Conservation (phyloP, 169 alveolate species). For the Pseudocohnilembus persalinus region DNA sequence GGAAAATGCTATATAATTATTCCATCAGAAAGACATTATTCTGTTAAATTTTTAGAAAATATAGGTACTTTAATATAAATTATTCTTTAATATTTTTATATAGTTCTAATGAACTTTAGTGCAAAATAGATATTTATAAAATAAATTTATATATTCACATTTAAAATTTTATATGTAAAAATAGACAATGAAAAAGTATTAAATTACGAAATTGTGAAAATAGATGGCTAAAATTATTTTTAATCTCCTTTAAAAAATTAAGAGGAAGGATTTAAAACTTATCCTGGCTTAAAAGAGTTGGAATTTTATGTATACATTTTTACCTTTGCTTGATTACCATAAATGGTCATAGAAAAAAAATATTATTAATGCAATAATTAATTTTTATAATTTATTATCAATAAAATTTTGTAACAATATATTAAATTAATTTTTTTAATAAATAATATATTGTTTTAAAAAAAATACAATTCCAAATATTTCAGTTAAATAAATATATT, state of each 20-base stretch:
- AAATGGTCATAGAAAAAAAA: no score
- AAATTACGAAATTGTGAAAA: slow-evolving; percentile 1
- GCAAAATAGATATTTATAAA: no score
- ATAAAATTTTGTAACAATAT: background rate
- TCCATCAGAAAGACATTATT: slow-evolving; percentile 53
- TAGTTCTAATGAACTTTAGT: no score
- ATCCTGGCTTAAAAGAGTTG: slow-evolving; percentile 27
- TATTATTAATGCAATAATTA: background rate
- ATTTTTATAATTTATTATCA: no score
- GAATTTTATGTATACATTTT: slow-evolving; percentile 15
- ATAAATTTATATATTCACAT: no score
- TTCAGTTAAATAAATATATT: no score
- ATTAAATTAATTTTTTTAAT: no score
- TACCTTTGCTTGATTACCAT: no score
- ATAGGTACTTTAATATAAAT: background rate
- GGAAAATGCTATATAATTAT: slow-evolving; percentile 48
- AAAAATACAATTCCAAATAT: no score
- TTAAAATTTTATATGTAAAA: no score
- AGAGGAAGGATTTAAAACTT: slow-evolving; percentile 18
- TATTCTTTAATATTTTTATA: no score
- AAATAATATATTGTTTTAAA: no score
- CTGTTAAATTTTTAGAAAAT: slow-evolving; percentile 37
- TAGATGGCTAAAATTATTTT: background rate
- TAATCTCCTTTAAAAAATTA: slow-evolving; percentile 7
- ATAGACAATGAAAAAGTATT: slow-evolving; percentile 23